Base-by-base conservation (phyloP, 2,329 filamentous ascomycete species). In the Aspergillus terreus region DNA sequence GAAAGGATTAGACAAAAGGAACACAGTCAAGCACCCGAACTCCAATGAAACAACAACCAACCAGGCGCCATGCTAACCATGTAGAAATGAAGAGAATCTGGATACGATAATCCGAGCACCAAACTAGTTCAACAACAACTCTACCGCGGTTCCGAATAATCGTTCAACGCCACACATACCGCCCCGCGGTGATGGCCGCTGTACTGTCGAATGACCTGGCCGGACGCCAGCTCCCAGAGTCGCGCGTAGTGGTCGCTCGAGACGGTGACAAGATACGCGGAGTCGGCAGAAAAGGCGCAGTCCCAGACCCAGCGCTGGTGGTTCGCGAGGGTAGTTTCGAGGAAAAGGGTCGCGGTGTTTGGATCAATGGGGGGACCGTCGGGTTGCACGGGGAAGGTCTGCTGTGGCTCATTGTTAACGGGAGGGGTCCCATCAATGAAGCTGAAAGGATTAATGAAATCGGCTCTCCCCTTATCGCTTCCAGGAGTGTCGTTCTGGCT, bases 291-390 rank as follows among this genome's bases (percentile, higher is more conserved):
- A 73, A 96, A 96, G 1, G 92, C 92, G 65, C 92, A 96, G 70
- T 96, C 92, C 92, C 92, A 96, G 1, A 96, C 92, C 92, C 92
- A 96, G 49, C 92, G 85, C 74, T 96, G 92, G 72, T 96, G 92
- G 49, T 88, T 90, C 19, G 88, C 88, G 1, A 96, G 82, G 1
- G 90, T 95, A 2, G 90, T 91, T 71, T 96, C 89, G 17, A 95
- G 82, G 9, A 86, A 87, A 61, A 94, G 40, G 78, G 86, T 69
- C 79, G 82, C 7, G 67, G 73, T 64, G 66, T 69, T 59, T 45
- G 71, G 64, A 57, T 74, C 64, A 59, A 74, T 72, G 40, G 70
- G 72, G 12, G 70, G 70, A 2, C 68, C 70, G 49, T 70, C 71
- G 1, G 68, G 69, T 44, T 69, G 63, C 27, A 66, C 59, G 21